Conservation (phyloP, 78 protist species). For the Guillardia theta region DNA sequence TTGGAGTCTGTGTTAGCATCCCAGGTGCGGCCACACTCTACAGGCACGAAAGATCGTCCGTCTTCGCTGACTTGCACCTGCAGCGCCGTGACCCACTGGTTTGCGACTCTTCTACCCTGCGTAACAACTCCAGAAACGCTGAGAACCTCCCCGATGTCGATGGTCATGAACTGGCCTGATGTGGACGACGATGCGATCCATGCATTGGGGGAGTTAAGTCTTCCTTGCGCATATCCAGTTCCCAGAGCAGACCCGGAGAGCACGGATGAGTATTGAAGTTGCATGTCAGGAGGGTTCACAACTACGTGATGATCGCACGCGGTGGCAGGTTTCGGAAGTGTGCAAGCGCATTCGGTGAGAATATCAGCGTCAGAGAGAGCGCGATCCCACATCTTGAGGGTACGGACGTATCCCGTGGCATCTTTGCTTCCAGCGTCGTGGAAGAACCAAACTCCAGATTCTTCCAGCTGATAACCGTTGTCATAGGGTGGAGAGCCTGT, state of each 20-base stretch:
- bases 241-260: not conserved
- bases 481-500: not conserved
- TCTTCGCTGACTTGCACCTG: not conserved
- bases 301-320: not conserved
- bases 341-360: not conserved
- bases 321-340: not conserved
- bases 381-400: not conserved
- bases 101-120: not conserved
- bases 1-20: not conserved
- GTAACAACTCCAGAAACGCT: not conserved
- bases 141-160: not conserved
- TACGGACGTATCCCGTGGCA: not conserved
- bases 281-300: not conserved
- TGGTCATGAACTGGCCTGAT: not conserved
- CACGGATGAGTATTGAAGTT: not conserved
- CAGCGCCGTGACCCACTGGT: not conserved
- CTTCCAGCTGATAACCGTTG: not conserved
- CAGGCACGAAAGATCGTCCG: not conserved
- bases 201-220: not conserved
- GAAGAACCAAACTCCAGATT: not conserved
- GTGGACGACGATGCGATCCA: not conserved
- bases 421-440: not conserved
- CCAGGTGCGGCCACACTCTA: constrained; percentile 6
- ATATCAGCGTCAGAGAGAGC: not conserved
- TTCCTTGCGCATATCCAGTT: not conserved